Base-by-base conservation (phyloP, 225 moss, liverwort and hornwort species). In the Pleurozium schreberi region DNA sequence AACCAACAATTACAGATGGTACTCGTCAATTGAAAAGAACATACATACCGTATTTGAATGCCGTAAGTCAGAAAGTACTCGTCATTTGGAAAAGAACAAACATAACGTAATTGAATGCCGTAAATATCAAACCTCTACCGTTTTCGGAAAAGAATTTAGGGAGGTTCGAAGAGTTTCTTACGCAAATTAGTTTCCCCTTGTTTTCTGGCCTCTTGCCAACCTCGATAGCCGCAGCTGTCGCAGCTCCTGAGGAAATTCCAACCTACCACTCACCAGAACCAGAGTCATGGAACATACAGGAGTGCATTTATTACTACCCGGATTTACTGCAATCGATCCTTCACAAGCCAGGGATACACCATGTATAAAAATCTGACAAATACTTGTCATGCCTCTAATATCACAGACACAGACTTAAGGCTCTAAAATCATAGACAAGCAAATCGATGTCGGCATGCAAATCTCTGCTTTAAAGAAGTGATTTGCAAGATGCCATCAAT, bases 181-280 rank as follows among this genome's bases (percentile, higher is more conserved):
- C 98, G 87, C 92, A 93, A 58, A 99, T 91, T 59, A 99, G 90
- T 93, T 99, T 99, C 64, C 91, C 98, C 91, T 96, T 95, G 89
- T 98, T 97, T 84, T 99, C 97, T 76, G 98, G 98, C 91, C 98
- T 96, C 91, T 96, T 99, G 75, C 93, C 98, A 79, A 99, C 93
- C 92, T 94, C 89, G 81, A 99, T 96, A 34, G 97, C 97, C 45
- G 98, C 97, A 87, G 93, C 95, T 85, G 98, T 96, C 33, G 98
- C 97, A 90, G 98, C 98, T 85, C 97, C 97, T 33, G 98, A 99
- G 84, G 98, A 99, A 82, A 99, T 99, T 89, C 98, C 98, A 81
- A 99, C 98, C 98, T 98, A 80, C 66, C 91, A 90, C 22, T 61
- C 88, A 84, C 83, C 86, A 75, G 33, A 84, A 47, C 87, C 66